Percentiles rank a stretch among this genome's conserved stretches.
These are phyloP conservation scores for Pythium apleroticum DNA, from an alignment of 352 stramenopile species.

Conservation along the genomic window DNA sequence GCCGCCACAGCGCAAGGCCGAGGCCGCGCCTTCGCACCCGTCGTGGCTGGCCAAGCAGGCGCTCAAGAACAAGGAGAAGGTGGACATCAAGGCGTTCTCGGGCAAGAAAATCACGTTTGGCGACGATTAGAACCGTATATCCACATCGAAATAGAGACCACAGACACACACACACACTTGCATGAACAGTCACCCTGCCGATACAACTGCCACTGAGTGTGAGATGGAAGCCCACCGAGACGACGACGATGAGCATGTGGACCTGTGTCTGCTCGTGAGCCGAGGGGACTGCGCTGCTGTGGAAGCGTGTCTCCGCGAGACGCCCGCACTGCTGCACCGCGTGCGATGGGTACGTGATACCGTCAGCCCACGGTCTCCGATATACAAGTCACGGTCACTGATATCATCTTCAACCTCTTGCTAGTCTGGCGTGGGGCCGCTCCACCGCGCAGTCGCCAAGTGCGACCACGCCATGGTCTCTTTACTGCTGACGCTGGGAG, in stretches of 20 bases:
- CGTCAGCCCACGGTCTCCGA: constrained; percentile 7
- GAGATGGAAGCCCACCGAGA: background rate
- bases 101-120: constrained; percentile 87
- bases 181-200: background rate
- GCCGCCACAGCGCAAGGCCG: constrained; percentile 19
- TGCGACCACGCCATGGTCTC: constrained; percentile 41
- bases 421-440: constrained; percentile 58
- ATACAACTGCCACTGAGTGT: background rate
- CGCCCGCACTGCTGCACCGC: constrained; percentile 38
- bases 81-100: constrained; percentile 60
- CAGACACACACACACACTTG: background rate
- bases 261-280: constrained; percentile 63
- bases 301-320: constrained; percentile 30
- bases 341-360: constrained; percentile 54
- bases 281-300: constrained; percentile 39
- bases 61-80: constrained; percentile 82
- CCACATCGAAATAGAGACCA: constrained; percentile 6
- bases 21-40: constrained; percentile 44
- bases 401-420: too few relatives aligned
- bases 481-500: constrained; percentile 49
- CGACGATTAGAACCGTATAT: constrained; percentile 33
- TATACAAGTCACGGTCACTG: background rate
- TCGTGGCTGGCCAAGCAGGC: constrained; percentile 81
- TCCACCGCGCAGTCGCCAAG: constrained; percentile 64
- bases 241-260: constrained; percentile 13